These are phyloP conservation scores for Cystobasidium onofrii DNA, from an alignment of 768 basidiomycete species.

Conservation along the genomic window DNA sequence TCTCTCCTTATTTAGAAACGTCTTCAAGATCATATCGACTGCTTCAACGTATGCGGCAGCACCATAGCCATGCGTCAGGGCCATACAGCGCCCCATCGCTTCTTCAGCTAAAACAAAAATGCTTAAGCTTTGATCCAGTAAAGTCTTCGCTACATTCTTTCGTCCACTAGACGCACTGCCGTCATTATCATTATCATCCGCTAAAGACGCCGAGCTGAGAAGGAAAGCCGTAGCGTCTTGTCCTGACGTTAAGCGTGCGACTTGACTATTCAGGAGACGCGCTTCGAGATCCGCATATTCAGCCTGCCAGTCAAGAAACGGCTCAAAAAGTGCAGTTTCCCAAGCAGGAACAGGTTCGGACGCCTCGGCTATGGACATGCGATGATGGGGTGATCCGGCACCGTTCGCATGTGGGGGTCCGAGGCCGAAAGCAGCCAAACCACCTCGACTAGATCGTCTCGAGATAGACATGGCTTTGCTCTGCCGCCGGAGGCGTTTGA, in stretches of 20 bases:
- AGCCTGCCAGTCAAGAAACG: slow-evolving; percentile 81
- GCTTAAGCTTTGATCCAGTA: slow-evolving; percentile 60
- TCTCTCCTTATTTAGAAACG: slow-evolving; percentile 52
- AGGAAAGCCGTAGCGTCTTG: slow-evolving; percentile 26
- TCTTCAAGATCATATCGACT: slow-evolving; percentile 61
- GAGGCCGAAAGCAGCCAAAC: not conserved
- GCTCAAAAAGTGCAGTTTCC: slow-evolving; percentile 87
- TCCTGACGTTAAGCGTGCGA: not conserved
- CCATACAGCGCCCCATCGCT: slow-evolving; percentile 62
- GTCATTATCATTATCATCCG: slow-evolving; percentile 17
- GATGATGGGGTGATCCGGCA: not conserved
- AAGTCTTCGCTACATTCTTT: slow-evolving; percentile 31
- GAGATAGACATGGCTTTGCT: slow-evolving; percentile 30
- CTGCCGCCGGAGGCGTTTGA: slow-evolving; percentile 6
- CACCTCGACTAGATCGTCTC: slow-evolving; percentile 43
- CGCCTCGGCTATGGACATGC: slow-evolving; percentile 43
- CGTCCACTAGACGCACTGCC: not conserved
- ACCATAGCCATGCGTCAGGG: slow-evolving; percentile 86
- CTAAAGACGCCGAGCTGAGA: not conserved
- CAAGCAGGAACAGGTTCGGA: slow-evolving; percentile 50
- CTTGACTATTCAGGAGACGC: slow-evolving; percentile 51
- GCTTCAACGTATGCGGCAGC: slow-evolving; percentile 63
- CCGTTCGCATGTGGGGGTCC: not conserved
- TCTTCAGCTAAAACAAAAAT: slow-evolving; percentile 72
- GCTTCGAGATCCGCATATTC: slow-evolving; percentile 74